These are phyloP conservation scores for Hymenoscyphus linearis DNA, from an alignment of 2,329 filamentous ascomycete species.

Conservation along the genomic window DNA sequence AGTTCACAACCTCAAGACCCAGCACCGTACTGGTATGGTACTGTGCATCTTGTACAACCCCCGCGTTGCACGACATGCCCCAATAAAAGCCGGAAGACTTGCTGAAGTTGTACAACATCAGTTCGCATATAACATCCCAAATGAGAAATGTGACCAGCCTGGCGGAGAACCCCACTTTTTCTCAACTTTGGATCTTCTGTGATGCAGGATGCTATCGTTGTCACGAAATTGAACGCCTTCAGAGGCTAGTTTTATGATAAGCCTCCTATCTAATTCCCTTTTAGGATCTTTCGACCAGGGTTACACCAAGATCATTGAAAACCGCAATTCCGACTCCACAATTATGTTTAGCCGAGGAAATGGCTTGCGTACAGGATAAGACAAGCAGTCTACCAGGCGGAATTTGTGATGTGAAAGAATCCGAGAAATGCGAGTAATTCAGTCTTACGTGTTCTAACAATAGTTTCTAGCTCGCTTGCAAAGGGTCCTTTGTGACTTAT, in stretches of 20 bases:
- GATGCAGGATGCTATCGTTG: neutral
- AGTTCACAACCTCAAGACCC: neutral
- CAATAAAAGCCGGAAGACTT: neutral
- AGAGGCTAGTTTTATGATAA: neutral
- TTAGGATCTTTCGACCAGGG: neutral
- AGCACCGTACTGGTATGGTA: neutral
- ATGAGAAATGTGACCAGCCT: neutral
- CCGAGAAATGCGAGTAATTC: neutral
- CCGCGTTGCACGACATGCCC: neutral
- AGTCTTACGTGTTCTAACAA: neutral
- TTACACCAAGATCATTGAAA: neutral
- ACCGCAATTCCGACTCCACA: neutral
- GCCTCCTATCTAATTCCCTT: neutral
- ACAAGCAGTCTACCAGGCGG: neutral
- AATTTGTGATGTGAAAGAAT: neutral
- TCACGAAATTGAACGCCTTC: neutral
- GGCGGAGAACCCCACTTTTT: neutral
- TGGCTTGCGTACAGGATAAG: neutral
- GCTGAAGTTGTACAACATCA: neutral
- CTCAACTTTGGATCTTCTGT: neutral
- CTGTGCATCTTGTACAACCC: neutral
- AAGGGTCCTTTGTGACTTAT: neutral
- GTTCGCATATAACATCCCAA: neutral
- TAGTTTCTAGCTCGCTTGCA: neutral
- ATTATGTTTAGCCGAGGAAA: neutral